These are phyloP conservation scores for Pneumocystis carinii DNA, from an alignment of 1,139 yeast species.

Conservation along the genomic window DNA sequence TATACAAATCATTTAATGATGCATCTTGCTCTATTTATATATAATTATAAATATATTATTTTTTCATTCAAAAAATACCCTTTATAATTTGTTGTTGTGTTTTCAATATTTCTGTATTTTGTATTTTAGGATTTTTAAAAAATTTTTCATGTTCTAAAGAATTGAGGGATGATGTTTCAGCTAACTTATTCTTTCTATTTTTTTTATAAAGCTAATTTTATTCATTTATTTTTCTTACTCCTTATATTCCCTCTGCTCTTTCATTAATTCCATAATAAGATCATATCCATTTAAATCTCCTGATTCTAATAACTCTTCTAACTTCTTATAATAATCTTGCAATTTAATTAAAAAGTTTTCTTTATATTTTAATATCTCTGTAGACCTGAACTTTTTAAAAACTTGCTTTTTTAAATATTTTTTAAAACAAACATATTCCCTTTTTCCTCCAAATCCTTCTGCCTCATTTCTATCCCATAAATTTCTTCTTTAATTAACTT, in stretches of 20 bases:
- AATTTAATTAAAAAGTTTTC: not conserved
- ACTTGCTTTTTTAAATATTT: not conserved
- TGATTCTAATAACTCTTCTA: not conserved
- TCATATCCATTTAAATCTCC: not conserved
- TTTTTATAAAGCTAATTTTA: not conserved
- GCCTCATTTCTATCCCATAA: not conserved
- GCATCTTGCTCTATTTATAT: not conserved
- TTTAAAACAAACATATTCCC: not conserved
- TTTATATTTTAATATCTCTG: not conserved
- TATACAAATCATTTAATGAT: not conserved
- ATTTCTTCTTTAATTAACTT: not conserved
- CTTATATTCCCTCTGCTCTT: not conserved
- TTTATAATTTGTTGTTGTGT: not conserved
- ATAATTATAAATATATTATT: not conserved
- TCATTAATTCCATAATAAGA: not conserved
- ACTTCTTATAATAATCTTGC: not conserved
- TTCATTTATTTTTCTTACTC: not conserved
- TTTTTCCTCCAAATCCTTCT: not conserved
- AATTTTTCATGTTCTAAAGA: not conserved
- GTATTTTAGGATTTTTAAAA: not conserved
- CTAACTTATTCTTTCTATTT: not conserved
- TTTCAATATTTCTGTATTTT: not conserved
- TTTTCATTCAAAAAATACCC: not conserved
- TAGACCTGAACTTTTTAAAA: not conserved
- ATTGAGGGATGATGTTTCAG: not conserved